Conservation (phyloP, 2,329 filamentous ascomycete genomes). For the Claviceps sp. region DNA sequence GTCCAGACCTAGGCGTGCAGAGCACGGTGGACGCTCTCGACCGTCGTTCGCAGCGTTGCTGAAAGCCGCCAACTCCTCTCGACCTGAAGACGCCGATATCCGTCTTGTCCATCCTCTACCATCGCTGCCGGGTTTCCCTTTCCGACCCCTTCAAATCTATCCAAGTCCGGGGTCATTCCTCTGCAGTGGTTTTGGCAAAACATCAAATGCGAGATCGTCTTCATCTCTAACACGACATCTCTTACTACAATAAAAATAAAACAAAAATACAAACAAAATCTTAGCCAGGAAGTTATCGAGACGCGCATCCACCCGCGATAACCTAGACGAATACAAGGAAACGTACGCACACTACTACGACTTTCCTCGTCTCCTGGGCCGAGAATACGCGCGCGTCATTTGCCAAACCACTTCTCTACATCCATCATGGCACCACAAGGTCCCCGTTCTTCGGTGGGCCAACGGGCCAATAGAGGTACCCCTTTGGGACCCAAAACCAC, state of each 20-base stretch:
- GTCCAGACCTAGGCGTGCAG: not conserved
- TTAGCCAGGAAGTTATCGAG: conserved; percentile 5
- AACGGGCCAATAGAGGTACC: conserved; percentile 19
- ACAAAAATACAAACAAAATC: not conserved
- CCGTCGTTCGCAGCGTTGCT: not conserved
- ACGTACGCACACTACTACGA: not conserved
- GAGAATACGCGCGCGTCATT: conserved; percentile 1
- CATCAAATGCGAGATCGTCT: not conserved
- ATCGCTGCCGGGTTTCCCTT: not conserved
- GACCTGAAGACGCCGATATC: not conserved
- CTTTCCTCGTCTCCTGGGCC: conserved; percentile 1
- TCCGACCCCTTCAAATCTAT: not conserved
- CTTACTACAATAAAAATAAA: not conserved
- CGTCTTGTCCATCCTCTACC: not conserved
- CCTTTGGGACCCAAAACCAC: conserved; percentile 17
- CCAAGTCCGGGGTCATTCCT: not conserved
- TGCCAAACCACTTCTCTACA: not conserved
- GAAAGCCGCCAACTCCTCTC: not conserved
- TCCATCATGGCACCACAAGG: conserved; percentile 23
- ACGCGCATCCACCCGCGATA: conserved; percentile 6
- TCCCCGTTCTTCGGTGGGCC: conserved; percentile 13
- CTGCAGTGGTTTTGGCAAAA: not conserved
- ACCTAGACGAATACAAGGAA: conserved; percentile 1
- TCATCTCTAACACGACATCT: not conserved
- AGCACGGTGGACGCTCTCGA: not conserved